phyloP scores from a whole-genome alignment of 1,284 basidiomycete genomes.

The Sparassis latifolia region DNA sequence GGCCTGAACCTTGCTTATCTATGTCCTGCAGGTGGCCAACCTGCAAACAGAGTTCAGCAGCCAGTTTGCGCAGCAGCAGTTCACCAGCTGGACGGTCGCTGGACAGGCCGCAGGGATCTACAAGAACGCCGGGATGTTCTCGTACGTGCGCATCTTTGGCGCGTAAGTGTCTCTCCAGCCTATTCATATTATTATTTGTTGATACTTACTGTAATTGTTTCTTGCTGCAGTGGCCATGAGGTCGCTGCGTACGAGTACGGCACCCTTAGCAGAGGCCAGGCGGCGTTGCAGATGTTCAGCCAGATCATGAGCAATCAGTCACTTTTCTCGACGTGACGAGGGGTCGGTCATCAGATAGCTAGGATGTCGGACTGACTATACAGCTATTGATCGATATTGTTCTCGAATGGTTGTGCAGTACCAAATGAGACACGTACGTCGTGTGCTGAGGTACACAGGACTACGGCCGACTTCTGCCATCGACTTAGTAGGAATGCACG shows the following conservation, averaged over 20 bases:
- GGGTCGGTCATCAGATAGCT: no score
- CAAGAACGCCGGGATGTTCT: conserved; percentile 58
- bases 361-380: no score
- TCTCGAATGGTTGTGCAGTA: no score
- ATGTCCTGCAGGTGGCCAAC: conserved; percentile 13
- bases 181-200: conserved; percentile 9
- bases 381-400: no score
- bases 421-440: no score
- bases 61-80: conserved; percentile 33
- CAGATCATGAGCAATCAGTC: conserved; percentile 21
- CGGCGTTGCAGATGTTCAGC: conserved; percentile 21
- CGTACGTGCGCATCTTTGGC: conserved; percentile 46
- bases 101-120: conserved; percentile 44
- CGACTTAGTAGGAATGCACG: no score
- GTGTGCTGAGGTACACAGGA: no score
- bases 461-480: no score
- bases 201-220: neutral
- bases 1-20: neutral
- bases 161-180: conserved; percentile 17
- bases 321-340: conserved; percentile 13
- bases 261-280: conserved; percentile 16
- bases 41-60: conserved; percentile 10
- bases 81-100: conserved; percentile 42
- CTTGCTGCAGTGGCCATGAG: conserved; percentile 15
- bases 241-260: conserved; percentile 20